phyloP scores from a whole-genome alignment of 768 basidiomycete genomes.

The Termitomyces sp. region DNA sequence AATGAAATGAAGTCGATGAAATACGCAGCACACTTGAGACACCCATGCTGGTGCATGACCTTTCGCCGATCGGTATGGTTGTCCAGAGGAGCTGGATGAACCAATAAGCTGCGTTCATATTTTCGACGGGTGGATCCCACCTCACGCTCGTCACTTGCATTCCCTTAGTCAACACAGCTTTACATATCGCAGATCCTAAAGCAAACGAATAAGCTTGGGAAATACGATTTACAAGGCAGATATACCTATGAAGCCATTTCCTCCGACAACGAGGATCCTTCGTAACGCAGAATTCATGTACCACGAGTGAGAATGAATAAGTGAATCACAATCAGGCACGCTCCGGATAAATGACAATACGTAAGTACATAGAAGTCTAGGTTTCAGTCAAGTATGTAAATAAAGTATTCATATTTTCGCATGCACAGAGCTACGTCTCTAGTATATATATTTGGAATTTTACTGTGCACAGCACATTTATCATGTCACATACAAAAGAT shows the following conservation, averaged over 20 bases:
- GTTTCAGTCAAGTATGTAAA: not conserved
- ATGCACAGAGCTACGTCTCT: too few relatives aligned
- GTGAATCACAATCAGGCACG: not conserved
- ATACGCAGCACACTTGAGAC: constrained; percentile 48
- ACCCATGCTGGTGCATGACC: constrained; percentile 90
- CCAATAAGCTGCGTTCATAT: not conserved
- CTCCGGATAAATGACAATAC: not conserved
- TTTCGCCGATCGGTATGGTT: constrained; percentile 81
- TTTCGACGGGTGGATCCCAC: constrained; percentile 30
- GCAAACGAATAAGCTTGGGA: constrained; percentile 2
- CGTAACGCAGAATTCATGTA: constrained; percentile 35
- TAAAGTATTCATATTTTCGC: not conserved
- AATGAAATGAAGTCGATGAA: constrained; percentile 3
- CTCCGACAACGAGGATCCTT: constrained; percentile 92
- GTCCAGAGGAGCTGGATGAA: constrained; percentile 71
- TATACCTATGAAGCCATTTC: constrained; percentile 93
- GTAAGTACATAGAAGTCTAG: too few relatives aligned
- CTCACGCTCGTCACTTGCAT: constrained; percentile 89
- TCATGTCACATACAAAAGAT: not conserved
- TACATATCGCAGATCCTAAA: constrained; percentile 90
- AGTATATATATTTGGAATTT: too few relatives aligned
- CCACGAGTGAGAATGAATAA: not conserved
- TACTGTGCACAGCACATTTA: constrained; percentile 6
- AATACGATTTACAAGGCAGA: not conserved
- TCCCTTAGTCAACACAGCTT: constrained; percentile 78